A percentile compares a stretch with the other conserved stretches of the same genome.
phyloP scores from a whole-genome alignment of 2,329 filamentous ascomycete genomes.

The Aschersonia sp. region DNA sequence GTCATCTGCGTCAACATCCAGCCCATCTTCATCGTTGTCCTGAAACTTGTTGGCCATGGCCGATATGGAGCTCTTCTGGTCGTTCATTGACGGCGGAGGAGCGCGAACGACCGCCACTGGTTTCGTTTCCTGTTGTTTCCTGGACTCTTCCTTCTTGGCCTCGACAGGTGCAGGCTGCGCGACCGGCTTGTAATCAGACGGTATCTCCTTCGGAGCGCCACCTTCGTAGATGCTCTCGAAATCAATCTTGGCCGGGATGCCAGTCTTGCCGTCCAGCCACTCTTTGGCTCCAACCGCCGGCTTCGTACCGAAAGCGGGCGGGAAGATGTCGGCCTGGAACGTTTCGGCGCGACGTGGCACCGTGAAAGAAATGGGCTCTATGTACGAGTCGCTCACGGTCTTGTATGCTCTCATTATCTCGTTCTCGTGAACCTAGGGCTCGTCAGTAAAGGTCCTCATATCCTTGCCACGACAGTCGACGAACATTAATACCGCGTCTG shows the following conservation, averaged over 20 bases:
- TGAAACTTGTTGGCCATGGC: conserved; percentile 76
- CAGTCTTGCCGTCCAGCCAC: conserved; percentile 78
- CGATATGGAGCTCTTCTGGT: conserved; percentile 78
- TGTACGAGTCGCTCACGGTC: conserved; percentile 85
- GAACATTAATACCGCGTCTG: conserved; percentile 81
- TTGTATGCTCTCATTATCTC: conserved; percentile 94
- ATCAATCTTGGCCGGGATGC: conserved; percentile 78
- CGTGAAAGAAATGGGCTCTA: conserved; percentile 95
- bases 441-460: conserved; percentile 7
- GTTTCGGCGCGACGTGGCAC: conserved; percentile 85
- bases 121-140: conserved; percentile 28
- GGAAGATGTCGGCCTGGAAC: conserved; percentile 96
- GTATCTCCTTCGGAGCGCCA: conserved; percentile 60
- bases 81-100: conserved; percentile 56
- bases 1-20: conserved; percentile 46
- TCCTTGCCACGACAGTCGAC: conserved; percentile 10
- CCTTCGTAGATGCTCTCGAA: conserved; percentile 87
- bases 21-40: conserved; percentile 48
- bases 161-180: conserved; percentile 25
- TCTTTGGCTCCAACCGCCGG: conserved; percentile 67
- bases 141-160: conserved; percentile 27
- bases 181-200: conserved; percentile 50
- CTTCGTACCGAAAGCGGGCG: conserved; percentile 66
- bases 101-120: conserved; percentile 26
- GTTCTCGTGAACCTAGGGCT: conserved; percentile 67